phyloP scores from a whole-genome alignment of 345 rosid species.

The Rhodamnia argentea region DNA sequence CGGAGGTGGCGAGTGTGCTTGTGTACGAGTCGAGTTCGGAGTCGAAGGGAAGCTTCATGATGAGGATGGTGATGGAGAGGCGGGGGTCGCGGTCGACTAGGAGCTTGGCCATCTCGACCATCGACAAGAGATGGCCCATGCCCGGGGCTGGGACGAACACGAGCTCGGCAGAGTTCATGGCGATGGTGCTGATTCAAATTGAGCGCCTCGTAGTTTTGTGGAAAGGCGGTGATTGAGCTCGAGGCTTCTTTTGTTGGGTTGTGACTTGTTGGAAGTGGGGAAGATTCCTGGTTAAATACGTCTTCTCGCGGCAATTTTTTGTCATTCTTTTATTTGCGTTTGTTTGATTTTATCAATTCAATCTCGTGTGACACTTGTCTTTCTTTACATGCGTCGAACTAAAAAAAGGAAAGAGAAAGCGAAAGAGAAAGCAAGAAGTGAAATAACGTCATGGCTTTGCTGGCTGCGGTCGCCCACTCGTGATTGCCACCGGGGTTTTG shows the following conservation, averaged over 20 bases:
- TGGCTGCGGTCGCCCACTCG: background rate
- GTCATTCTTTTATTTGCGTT: background rate
- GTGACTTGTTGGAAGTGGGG: background rate
- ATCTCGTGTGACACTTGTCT: background rate
- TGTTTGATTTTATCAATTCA: background rate
- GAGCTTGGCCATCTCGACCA: conserved; percentile 32
- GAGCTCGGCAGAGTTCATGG: background rate
- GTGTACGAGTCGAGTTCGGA: background rate
- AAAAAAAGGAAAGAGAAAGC: background rate
- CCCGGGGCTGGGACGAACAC: conserved; percentile 1
- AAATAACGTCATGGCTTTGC: background rate
- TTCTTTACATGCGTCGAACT: background rate
- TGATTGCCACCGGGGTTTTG: too few relatives aligned
- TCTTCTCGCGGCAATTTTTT: background rate
- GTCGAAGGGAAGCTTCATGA: conserved; percentile 8
- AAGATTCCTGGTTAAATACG: background rate
- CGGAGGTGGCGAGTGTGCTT: conserved; percentile 5
- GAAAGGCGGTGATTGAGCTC: background rate
- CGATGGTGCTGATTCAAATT: too few relatives aligned
- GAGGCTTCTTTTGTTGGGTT: background rate
- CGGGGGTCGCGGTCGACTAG: conserved; percentile 22
- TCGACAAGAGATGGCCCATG: conserved; percentile 34
- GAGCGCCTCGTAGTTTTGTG: background rate
- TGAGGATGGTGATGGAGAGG: conserved; percentile 35
- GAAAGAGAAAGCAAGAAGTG: background rate